Base-by-base conservation (phyloP, 2,329 filamentous ascomycete species). In the Aspergillus tubingensis region DNA sequence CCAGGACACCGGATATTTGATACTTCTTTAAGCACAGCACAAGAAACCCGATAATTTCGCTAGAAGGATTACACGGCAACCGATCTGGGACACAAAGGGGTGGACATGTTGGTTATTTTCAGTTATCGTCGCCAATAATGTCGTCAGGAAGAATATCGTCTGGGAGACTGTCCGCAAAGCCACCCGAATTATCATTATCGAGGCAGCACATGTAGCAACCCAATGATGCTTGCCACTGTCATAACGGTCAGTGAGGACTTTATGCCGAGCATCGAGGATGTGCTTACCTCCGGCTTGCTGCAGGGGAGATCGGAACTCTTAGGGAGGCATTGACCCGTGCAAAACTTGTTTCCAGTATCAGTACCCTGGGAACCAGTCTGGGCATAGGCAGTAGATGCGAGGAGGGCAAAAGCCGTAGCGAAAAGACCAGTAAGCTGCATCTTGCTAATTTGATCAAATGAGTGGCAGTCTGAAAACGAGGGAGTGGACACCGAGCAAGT, bases 141-240 rank as follows among this genome's bases (percentile, higher is more conserved):
- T 56, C 54, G 36, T 43, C 50, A 8, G 27, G n/a, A 53, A 53
- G 25, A 10, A 44, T 17, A 11, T 54, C 54, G 2, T 51, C 47
- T 3, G 36, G 30, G n/a, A 51, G 15, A 41, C 49, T 39, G 49
- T 59, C 57, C 3, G 38, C 57, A 32, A 48, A 59, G 17, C 6
- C 51, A 21, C 32, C 57, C 8, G 32, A 8, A 21, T 64, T 39
- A 8, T 58, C 58, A 39, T 62, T 51, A 27, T 56, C 51, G 25
- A 61, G 59, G 27, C 63, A 66, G 41, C 63, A 67, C 38, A 54
- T 58, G 10, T 36, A 59, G 50, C 57, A 59, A 3, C 25, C 38
- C 25, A 43, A 19, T 15, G 49, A 17, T 39, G 41, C 48, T 30
- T 49, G 50, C 13, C 21, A 59, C 57, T 59, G 6, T 8, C 17